These are phyloP conservation scores for Baorangia bicolor DNA, from an alignment of 768 basidiomycete genomes.

Conservation along the genomic window DNA sequence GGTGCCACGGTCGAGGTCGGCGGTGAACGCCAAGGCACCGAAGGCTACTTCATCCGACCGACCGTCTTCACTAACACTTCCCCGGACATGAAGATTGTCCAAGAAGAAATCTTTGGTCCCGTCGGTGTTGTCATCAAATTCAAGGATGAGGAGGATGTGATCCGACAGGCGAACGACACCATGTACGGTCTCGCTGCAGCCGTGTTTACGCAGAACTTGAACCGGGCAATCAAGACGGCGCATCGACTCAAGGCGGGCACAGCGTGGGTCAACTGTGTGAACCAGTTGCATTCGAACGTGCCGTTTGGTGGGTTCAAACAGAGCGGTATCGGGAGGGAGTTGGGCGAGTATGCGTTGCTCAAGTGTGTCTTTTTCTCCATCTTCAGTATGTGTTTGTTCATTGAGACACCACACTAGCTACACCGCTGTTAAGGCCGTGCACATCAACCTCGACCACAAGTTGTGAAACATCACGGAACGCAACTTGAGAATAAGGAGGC, in stretches of 20 bases:
- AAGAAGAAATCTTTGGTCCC: conserved; percentile 80
- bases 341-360: conserved; percentile 70
- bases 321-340: conserved; percentile 76
- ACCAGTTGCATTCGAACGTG: conserved; percentile 37
- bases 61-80: conserved; percentile 71
- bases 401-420: conserved; percentile 10
- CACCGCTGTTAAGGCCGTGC: conserved; percentile 23
- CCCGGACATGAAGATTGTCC: conserved; percentile 72
- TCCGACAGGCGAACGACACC: conserved; percentile 81
- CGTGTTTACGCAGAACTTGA: conserved; percentile 81
- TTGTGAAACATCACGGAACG: conserved; percentile 6
- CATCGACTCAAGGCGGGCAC: conserved; percentile 81
- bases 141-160: conserved; percentile 63
- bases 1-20: conserved; percentile 69
- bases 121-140: conserved; percentile 78
- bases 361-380: conserved; percentile 38
- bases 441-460: conserved; percentile 48
- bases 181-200: conserved; percentile 85
- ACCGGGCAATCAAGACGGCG: conserved; percentile 68
- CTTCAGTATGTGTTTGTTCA: background rate
- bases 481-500: background rate
- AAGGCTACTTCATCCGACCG: conserved; percentile 66
- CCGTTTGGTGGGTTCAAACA: conserved; percentile 90
- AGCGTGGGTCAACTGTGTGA: conserved; percentile 54
- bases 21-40: conserved; percentile 55